Conservation (phyloP, 352 stramenopile genomes). For the Globisporangium rhizosaccharum region DNA sequence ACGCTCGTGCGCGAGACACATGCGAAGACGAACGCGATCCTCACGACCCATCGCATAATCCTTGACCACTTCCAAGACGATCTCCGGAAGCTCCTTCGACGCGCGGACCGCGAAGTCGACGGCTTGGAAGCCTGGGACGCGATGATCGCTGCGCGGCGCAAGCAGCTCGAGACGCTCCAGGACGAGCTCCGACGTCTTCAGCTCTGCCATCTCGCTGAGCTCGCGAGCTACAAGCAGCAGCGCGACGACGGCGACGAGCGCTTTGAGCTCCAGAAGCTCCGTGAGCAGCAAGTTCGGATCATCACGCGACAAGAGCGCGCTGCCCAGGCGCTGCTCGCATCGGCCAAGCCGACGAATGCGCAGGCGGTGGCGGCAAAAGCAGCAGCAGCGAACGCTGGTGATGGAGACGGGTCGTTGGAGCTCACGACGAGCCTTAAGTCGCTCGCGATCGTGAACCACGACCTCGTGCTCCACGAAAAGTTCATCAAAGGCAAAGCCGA, state of each 20-base stretch:
- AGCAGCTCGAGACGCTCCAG: conserved; percentile 55
- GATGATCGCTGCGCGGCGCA: conserved; percentile 51
- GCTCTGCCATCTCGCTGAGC: conserved; percentile 53
- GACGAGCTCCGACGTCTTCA: conserved; percentile 52
- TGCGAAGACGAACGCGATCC: conserved; percentile 29
- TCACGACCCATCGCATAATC: conserved; percentile 36
- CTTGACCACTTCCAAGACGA: conserved; percentile 55
- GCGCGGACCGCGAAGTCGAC: conserved; percentile 47
- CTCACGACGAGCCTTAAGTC: conserved; percentile 39
- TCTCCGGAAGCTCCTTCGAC: conserved; percentile 41
- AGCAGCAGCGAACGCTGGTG: conserved; percentile 5
- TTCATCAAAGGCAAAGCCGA: conserved; percentile 61
- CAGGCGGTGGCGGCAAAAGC: conserved; percentile 19
- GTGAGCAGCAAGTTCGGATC: conserved; percentile 40
- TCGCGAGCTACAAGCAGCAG: conserved; percentile 52
- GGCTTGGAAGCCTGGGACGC: conserved; percentile 59
- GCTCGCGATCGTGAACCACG: conserved; percentile 71
- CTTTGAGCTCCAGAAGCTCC: conserved; percentile 57
- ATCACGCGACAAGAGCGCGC: conserved; percentile 41
- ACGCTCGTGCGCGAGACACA: conserved; percentile 37
- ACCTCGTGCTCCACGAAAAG: conserved; percentile 56
- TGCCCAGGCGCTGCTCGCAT: conserved; percentile 32
- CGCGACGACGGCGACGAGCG: conserved; percentile 57
- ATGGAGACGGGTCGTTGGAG: conserved; percentile 18
- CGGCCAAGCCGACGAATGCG: conserved; percentile 26